These are phyloP conservation scores for Ascochyta lentis DNA, from an alignment of 2,329 filamentous ascomycete species.

Conservation along the genomic window DNA sequence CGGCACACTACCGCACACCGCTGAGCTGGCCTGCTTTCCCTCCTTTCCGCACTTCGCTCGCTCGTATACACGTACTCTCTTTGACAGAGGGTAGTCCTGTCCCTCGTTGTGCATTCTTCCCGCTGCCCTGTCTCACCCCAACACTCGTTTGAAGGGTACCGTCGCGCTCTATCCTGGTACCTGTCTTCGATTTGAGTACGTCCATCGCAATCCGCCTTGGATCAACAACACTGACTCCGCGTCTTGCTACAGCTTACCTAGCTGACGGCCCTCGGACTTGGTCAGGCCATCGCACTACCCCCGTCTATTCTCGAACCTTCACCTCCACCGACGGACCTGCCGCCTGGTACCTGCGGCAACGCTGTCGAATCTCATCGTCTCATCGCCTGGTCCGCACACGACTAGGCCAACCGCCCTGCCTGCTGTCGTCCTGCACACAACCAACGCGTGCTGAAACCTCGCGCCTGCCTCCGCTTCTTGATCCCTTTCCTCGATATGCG, in stretches of 20 bases:
- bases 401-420: neutral
- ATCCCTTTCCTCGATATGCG: slow-evolving; percentile 38
- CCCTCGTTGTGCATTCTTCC: slow-evolving; percentile 28
- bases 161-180: slow-evolving; percentile 22
- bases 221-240: slow-evolving; percentile 28
- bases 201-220: slow-evolving; percentile 19
- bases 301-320: slow-evolving; percentile 6
- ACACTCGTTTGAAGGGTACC: slow-evolving; percentile 18
- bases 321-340: slow-evolving; percentile 3
- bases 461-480: slow-evolving; percentile 3
- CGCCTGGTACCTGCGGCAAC: neutral
- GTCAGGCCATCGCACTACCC: slow-evolving; percentile 11
- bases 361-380: slow-evolving; percentile 1
- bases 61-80: slow-evolving; percentile 32
- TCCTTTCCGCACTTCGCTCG: slow-evolving; percentile 35
- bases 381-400: slow-evolving; percentile 4
- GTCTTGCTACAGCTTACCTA: slow-evolving; percentile 21
- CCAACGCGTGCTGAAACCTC: slow-evolving; percentile 6
- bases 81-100: slow-evolving; percentile 45
- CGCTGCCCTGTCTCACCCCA: slow-evolving; percentile 22
- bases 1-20: slow-evolving; percentile 36
- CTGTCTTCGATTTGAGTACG: slow-evolving; percentile 33
- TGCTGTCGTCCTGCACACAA: slow-evolving; percentile 7
- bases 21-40: slow-evolving; percentile 47
- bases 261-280: slow-evolving; percentile 11